Base-by-base conservation (phyloP, 495 filamentous ascomycete species). In the Parathielavia hyrcaniae region DNA sequence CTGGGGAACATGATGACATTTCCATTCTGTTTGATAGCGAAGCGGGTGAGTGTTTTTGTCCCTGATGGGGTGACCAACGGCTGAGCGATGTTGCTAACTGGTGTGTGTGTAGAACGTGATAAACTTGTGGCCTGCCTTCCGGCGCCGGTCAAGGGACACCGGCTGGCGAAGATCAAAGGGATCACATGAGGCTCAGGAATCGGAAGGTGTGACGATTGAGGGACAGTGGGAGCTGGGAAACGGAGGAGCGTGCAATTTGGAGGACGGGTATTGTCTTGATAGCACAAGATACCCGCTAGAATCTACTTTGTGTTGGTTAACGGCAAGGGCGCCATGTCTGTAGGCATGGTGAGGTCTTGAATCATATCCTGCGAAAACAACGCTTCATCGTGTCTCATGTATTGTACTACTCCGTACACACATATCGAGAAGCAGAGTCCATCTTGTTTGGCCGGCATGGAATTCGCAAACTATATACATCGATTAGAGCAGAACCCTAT, bases 1-100 rank as follows among this genome's bases (percentile, higher is more conserved):
- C 90, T 0, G 85, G 86, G 19, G 90, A 95, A 72, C 89, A 95
- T 69, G 91, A 95, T 71, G 91, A 96, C 73, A 86, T 96, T 64
- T 76, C 83, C 22, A 86, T 96, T 64, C 65, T 83, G 23, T 96
- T 96, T 76, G 89, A 95, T 44, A 83, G 73, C 30, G 86, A 86
- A 66, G 69, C 80, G 64, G 88, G 90, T 96, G 76, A 70, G 87
- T 81, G 19, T 23, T 20, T 53, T 35, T 22, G 20, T 14, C 10
- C 4, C 36, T 16, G 14, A 4, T 12, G 14, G 9, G 55, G 19
- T 17, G 39, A 16, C 6, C 26, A 6, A 30, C 26, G 14, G 19
- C 38, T 47, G 52, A 14, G n/a, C 32, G 23, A 10, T 2, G 2
- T 41, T 35, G 36, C 54, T 57, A n/a, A 57, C 46, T 16, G 1